Percentiles rank a stretch among this genome's conserved stretches.
These are phyloP conservation scores for Amaranthus hypochondriacus DNA, from an alignment of 148 eudicot genomes.

Conservation along the genomic window DNA sequence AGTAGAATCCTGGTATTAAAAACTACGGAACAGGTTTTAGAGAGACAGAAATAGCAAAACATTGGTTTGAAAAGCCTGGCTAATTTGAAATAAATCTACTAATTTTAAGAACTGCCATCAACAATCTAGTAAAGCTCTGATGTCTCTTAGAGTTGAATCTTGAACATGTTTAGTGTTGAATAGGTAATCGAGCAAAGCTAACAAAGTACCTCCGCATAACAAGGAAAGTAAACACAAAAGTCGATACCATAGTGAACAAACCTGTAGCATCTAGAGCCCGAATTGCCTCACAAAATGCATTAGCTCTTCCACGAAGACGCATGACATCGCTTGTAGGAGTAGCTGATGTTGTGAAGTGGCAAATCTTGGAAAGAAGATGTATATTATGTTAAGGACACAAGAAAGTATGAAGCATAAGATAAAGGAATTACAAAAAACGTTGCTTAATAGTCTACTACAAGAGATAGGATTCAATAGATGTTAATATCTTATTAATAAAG, in stretches of 20 bases:
- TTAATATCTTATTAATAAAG: constrained; percentile 18
- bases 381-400: constrained; percentile 54
- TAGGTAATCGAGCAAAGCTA: not conserved
- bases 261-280: constrained; percentile 99
- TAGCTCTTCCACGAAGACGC: constrained; percentile 88
- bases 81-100: not conserved
- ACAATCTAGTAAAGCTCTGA: not conserved
- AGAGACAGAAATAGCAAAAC: not conserved
- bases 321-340: constrained; percentile 56
- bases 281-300: constrained; percentile 91
- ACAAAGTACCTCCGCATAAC: constrained; percentile 5
- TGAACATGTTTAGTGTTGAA: not conserved
- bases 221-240: not conserved
- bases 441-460: not conserved
- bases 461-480: constrained; percentile 2
- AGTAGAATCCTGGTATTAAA: not conserved
- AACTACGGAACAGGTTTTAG: not conserved
- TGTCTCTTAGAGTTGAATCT: not conserved
- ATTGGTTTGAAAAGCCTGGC: not conserved
- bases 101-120: not conserved
- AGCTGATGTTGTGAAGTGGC: constrained; percentile 59
- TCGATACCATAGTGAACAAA: constrained; percentile 27
- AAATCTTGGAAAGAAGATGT: constrained; percentile 95
- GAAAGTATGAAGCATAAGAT: not conserved
- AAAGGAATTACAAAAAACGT: not conserved